phyloP scores from a whole-genome alignment of 352 stramenopile genomes.

The Aphanomyces invadans region DNA sequence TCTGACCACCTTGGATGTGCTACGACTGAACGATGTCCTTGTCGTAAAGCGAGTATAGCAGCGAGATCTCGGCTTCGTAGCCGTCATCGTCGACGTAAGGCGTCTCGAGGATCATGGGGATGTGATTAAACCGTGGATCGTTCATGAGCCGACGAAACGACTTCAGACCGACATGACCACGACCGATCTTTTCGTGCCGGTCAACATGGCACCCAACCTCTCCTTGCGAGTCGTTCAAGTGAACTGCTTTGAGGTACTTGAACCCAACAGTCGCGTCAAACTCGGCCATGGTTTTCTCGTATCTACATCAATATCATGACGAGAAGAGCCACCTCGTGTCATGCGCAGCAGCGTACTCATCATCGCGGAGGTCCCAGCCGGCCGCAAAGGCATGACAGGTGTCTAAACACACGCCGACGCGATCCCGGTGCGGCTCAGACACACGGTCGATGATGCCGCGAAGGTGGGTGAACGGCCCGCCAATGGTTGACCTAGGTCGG shows the following conservation, averaged over 20 bases:
- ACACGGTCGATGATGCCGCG: slow-evolving; percentile 31
- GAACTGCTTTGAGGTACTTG: slow-evolving; percentile 39
- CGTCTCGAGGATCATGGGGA: slow-evolving; percentile 47
- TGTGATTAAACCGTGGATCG: slow-evolving; percentile 28
- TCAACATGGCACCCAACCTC: slow-evolving; percentile 29
- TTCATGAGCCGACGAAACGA: slow-evolving; percentile 43
- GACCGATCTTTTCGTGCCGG: slow-evolving; percentile 40
- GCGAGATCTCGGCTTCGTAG: slow-evolving; percentile 20
- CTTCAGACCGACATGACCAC: slow-evolving; percentile 29
- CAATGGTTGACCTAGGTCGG: slow-evolving; percentile 25
- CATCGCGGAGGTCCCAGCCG: slow-evolving; percentile 26
- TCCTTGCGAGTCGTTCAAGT: slow-evolving; percentile 43
- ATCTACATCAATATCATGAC: slow-evolving; percentile 16
- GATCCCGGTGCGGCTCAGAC: neutral
- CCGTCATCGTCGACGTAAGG: slow-evolving; percentile 23
- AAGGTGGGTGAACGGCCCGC: slow-evolving; percentile 33
- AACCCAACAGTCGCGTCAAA: slow-evolving; percentile 30
- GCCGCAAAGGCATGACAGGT: slow-evolving; percentile 41
- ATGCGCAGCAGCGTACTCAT: no score
- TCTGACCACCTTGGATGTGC: no score
- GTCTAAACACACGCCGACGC: slow-evolving; percentile 39
- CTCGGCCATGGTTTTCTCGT: slow-evolving; percentile 32
- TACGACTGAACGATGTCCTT: no score
- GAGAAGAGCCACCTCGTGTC: no score
- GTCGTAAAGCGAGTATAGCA: slow-evolving; percentile 4